These are phyloP conservation scores for Pterulicium gracile DNA, from an alignment of 1,284 basidiomycete genomes.

Conservation along the genomic window DNA sequence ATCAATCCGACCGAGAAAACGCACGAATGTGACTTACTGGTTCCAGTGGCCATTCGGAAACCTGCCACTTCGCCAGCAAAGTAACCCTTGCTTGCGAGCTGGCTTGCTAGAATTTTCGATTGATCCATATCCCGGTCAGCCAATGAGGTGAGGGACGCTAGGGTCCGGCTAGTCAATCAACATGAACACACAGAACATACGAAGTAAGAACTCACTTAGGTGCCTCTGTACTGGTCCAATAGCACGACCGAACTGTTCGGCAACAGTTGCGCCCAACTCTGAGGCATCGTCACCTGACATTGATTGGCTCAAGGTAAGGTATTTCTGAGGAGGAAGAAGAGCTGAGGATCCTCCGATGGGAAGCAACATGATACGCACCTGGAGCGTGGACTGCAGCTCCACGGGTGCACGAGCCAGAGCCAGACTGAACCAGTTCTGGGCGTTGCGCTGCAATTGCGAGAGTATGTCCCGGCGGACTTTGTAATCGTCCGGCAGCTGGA, in stretches of 20 bases:
- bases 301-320: conserved; percentile 66
- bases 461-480: conserved; percentile 80
- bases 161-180: not conserved
- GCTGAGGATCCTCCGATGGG: not conserved
- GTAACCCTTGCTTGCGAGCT: conserved; percentile 79
- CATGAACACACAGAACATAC: not conserved
- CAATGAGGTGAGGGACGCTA: conserved; percentile 52
- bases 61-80: conserved; percentile 83
- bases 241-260: conserved; percentile 74
- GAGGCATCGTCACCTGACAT: conserved; percentile 58
- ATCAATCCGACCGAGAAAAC: conserved; percentile 8
- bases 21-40: conserved; percentile 26
- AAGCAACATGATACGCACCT: conserved; percentile 35
- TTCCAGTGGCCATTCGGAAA: conserved; percentile 50
- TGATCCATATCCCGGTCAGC: conserved; percentile 61
- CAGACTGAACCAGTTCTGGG: conserved; percentile 76
- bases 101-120: conserved; percentile 67
- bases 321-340: conserved; percentile 46
- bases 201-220: conserved; percentile 41
- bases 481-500: conserved; percentile 87
- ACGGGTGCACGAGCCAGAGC: conserved; percentile 83
- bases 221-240: conserved; percentile 75
- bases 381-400: conserved; percentile 86
- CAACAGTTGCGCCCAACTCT: conserved; percentile 85
- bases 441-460: conserved; percentile 60